Evolutionary conservation across 805 yeast species (phyloP).

Genomic region (Suhomyces sp.): DNA sequence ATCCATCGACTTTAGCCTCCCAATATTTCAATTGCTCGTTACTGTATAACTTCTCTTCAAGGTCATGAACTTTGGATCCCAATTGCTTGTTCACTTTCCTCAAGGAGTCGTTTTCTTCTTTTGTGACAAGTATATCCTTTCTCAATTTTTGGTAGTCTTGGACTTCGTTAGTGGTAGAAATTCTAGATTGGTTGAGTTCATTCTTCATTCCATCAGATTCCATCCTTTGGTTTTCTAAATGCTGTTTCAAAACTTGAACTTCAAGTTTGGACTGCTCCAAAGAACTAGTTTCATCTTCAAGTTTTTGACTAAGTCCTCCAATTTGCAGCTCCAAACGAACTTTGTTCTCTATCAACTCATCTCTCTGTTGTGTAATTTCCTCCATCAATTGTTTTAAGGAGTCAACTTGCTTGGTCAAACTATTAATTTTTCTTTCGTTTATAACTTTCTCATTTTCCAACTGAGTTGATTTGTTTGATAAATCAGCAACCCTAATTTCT

Average conservation of each 20-base stretch:
- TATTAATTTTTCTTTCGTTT: conserved; percentile 36
- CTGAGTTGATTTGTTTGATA: conserved; percentile 26
- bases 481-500: conserved; percentile 28
- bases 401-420: conserved; percentile 48
- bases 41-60: conserved; percentile 50
- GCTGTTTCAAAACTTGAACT: conserved; percentile 31
- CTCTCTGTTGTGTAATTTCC: conserved; percentile 63
- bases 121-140: conserved; percentile 53
- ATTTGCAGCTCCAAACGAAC: conserved; percentile 33
- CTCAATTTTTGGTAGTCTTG: conserved; percentile 39
- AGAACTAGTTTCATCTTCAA: conserved; percentile 24
- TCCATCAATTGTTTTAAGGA: conserved; percentile 59
- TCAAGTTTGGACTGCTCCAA: conserved; percentile 29
- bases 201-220: conserved; percentile 33
- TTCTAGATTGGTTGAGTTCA: conserved; percentile 36
- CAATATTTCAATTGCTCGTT: conserved; percentile 60
- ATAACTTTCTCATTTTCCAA: conserved; percentile 35
- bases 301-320: conserved; percentile 21
- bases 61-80: conserved; percentile 40
- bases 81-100: conserved; percentile 55
- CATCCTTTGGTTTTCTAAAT: conserved; percentile 31
- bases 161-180: conserved; percentile 26
- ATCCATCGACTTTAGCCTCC: conserved; percentile 52
- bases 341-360: conserved; percentile 47
- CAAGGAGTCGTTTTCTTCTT: conserved; percentile 67